These are phyloP conservation scores for Hortaea sp. DNA, from an alignment of 2,329 filamentous ascomycete species.

Conservation along the genomic window DNA sequence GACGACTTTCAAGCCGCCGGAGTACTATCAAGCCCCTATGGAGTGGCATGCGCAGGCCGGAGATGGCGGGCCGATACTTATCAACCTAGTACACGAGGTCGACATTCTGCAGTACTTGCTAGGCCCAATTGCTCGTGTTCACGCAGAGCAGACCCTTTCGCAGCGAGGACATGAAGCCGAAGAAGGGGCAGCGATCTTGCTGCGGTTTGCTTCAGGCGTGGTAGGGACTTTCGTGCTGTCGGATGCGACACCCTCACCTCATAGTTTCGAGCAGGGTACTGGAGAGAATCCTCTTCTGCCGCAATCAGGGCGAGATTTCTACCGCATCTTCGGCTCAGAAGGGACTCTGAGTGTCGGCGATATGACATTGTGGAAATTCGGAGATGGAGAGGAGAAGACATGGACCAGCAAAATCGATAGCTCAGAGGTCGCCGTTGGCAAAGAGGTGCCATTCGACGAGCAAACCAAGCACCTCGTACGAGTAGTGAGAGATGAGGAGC, in stretches of 20 bases:
- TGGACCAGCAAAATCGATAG: slow-evolving; percentile 32
- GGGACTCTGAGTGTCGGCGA: slow-evolving; percentile 46
- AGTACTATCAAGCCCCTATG: slow-evolving; percentile 41
- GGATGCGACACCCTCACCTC: slow-evolving; percentile 42
- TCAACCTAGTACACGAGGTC: slow-evolving; percentile 53
- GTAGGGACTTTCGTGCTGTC: slow-evolving; percentile 49
- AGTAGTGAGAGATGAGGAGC: slow-evolving; percentile 35
- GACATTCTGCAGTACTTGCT: slow-evolving; percentile 49
- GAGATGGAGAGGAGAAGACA: slow-evolving; percentile 25
- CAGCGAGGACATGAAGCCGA: slow-evolving; percentile 42
- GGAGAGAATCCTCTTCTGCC: slow-evolving; percentile 49
- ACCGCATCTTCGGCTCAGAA: slow-evolving; percentile 45
- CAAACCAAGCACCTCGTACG: slow-evolving; percentile 44
- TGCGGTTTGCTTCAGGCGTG: slow-evolving; percentile 44
- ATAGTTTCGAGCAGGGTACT: slow-evolving; percentile 48
- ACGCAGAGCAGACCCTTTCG: slow-evolving; percentile 38
- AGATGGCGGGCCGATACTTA: slow-evolving; percentile 41
- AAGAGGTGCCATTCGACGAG: slow-evolving; percentile 40
- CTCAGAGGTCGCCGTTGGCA: slow-evolving; percentile 24
- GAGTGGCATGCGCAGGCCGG: slow-evolving; percentile 39
- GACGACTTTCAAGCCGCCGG: slow-evolving; percentile 41
- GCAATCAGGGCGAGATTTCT: slow-evolving; percentile 34
- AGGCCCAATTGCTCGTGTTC: slow-evolving; percentile 42
- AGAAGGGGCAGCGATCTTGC: slow-evolving; percentile 45
- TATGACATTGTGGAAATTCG: slow-evolving; percentile 42